These are phyloP conservation scores for Skeletonema costatum DNA, from an alignment of 108 stramenopile species.

Conservation along the genomic window DNA sequence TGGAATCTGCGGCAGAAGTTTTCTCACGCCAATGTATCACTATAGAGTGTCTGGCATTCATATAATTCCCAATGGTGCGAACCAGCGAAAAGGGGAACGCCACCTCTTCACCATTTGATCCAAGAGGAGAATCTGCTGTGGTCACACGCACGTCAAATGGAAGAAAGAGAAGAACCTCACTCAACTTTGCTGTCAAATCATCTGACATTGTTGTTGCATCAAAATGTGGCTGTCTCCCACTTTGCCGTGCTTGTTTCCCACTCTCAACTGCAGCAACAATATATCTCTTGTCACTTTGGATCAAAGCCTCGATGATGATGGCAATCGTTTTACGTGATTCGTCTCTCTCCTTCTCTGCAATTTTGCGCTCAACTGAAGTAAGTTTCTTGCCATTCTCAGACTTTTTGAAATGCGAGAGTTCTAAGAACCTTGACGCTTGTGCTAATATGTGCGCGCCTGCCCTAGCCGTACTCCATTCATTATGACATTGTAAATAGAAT, in stretches of 20 bases:
- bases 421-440: constrained; percentile 81
- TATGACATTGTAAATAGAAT: constrained; percentile 77
- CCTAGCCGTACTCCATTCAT: constrained; percentile 89
- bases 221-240: constrained; percentile 34
- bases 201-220: constrained; percentile 57
- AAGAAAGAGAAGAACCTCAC: constrained; percentile 57
- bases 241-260: constrained; percentile 20
- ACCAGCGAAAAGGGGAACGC: constrained; percentile 77
- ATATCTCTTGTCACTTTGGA: constrained; percentile 69
- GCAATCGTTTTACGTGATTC: constrained; percentile 63
- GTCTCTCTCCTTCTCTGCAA: constrained; percentile 31
- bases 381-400: constrained; percentile 35
- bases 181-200: constrained; percentile 57
- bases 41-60: constrained; percentile 70
- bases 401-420: constrained; percentile 20
- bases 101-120: constrained; percentile 54
- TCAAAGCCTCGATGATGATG: constrained; percentile 65
- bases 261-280: constrained; percentile 55
- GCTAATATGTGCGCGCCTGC: constrained; percentile 91
- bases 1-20: neutral
- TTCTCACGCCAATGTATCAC: constrained; percentile 76
- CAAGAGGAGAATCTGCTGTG: constrained; percentile 59
- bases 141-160: constrained; percentile 89
- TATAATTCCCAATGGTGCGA: constrained; percentile 81
- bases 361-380: constrained; percentile 9